phyloP scores from a whole-genome alignment of 2,329 filamentous ascomycete genomes.

The Diplodia corticola region DNA sequence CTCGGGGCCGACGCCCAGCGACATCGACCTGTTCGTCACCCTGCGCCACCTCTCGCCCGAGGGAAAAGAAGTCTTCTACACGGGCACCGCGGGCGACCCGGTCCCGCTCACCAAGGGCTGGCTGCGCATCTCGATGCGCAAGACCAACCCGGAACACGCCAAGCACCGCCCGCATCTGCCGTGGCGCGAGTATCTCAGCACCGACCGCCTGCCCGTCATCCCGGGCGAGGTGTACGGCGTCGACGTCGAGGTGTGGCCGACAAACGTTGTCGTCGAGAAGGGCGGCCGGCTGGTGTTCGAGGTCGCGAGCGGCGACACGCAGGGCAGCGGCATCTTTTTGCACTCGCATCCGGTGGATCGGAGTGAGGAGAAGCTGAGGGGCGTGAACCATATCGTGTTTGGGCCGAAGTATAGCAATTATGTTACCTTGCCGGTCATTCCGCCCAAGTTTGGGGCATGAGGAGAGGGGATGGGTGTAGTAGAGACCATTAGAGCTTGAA shows the following conservation, averaged over 20 bases:
- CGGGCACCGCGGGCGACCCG: constrained; percentile 64
- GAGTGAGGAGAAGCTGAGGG: constrained; percentile 46
- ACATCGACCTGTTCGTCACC: constrained; percentile 65
- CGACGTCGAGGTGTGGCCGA: constrained; percentile 66
- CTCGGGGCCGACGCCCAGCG: constrained; percentile 45
- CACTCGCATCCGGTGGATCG: constrained; percentile 55
- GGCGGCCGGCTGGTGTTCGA: constrained; percentile 59
- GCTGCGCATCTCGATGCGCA: constrained; percentile 60
- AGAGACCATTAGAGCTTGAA: background rate
- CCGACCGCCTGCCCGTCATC: constrained; percentile 57
- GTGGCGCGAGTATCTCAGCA: constrained; percentile 59
- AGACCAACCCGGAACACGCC: constrained; percentile 52
- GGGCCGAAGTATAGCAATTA: constrained; percentile 52
- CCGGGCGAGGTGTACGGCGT: constrained; percentile 58
- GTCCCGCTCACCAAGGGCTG: constrained; percentile 65
- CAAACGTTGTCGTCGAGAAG: constrained; percentile 57
- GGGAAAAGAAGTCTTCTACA: constrained; percentile 63
- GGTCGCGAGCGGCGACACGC: constrained; percentile 56
- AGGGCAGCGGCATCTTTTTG: constrained; percentile 59
- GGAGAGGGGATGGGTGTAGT: background rate
- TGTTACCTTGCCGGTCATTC: constrained; percentile 56
- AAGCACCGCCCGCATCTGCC: constrained; percentile 58
- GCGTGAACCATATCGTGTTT: constrained; percentile 57
- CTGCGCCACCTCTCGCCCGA: constrained; percentile 58
- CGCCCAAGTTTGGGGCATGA: constrained; percentile 36